Evolutionary conservation across 2,329 filamentous ascomycete species (phyloP).

Genomic region (Aspergillus oerlinghausenensis): DNA sequence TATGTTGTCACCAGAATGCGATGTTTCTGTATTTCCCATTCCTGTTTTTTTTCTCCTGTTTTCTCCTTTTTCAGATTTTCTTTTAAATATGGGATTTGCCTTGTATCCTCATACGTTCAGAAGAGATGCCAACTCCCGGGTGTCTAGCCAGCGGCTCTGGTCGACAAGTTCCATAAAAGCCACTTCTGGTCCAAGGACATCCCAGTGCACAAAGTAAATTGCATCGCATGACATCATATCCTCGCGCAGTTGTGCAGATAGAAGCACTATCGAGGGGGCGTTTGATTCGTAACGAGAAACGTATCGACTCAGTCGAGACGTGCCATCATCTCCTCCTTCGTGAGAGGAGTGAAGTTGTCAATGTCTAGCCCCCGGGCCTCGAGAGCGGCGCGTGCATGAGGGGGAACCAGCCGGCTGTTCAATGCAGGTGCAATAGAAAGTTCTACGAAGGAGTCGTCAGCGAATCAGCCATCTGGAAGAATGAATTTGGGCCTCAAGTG

Average conservation of each 20-base stretch:
- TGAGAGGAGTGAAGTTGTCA: constrained; percentile 85
- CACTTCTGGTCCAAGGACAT: constrained; percentile 27
- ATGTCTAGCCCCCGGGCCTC: constrained; percentile 79
- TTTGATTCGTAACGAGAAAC: constrained; percentile 33
- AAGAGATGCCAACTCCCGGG: constrained; percentile 23
- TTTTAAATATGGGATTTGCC: constrained; percentile 1
- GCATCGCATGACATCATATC: constrained; percentile 26
- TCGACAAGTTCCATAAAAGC: constrained; percentile 25
- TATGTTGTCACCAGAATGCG: constrained; percentile 21
- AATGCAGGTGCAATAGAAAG: constrained; percentile 88
- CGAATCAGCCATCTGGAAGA: neutral
- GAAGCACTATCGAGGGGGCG: constrained; percentile 34
- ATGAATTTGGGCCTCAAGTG: neutral
- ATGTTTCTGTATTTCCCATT: constrained; percentile 8
- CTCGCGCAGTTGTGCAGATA: constrained; percentile 27
- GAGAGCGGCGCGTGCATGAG: constrained; percentile 71
- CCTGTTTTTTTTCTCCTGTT: constrained; percentile 8
- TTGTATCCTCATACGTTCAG: constrained; percentile 11
- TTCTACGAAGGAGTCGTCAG: constrained; percentile 53
- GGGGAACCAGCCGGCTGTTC: constrained; percentile 82
- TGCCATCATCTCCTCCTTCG: constrained; percentile 95
- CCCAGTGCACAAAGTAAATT: constrained; percentile 29
- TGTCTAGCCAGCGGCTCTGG: constrained; percentile 20
- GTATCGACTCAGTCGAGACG: constrained; percentile 74
- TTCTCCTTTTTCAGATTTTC: constrained; percentile 11